These are phyloP conservation scores for Phytophthora rubi DNA, from an alignment of 352 stramenopile species.

Conservation along the genomic window DNA sequence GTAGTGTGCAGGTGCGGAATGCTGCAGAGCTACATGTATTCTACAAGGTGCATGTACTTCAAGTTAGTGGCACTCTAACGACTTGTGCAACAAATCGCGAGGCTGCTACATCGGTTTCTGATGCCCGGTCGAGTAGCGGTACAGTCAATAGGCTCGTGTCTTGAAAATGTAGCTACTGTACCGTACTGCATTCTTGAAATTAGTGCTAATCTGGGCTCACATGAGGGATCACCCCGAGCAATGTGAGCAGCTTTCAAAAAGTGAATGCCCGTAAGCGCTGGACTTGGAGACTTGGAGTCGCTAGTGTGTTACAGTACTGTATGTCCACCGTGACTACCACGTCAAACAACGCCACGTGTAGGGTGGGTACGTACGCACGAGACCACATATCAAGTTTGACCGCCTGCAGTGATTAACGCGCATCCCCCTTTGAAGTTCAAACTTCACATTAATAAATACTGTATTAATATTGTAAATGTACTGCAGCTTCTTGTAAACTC, in stretches of 20 bases:
- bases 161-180: not conserved
- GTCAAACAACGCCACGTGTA: not conserved
- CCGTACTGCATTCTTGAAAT: too few species aligned
- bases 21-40: too few species aligned
- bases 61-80: not conserved
- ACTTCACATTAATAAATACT: not conserved
- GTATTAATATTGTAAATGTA: not conserved
- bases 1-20: too few species aligned
- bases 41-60: too few species aligned
- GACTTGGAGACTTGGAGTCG: not conserved
- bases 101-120: not conserved
- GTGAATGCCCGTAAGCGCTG: not conserved
- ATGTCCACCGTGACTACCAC: not conserved
- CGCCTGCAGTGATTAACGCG: not conserved
- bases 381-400: slow-evolving; percentile 3
- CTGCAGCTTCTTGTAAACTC: not conserved
- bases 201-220: too few species aligned
- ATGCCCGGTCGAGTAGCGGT: not conserved
- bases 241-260: not conserved
- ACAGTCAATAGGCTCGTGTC: not conserved
- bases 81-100: not conserved
- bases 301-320: not conserved
- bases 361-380: not conserved
- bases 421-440: slow-evolving; percentile 3
- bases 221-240: not conserved